Evolutionary conservation across 176 grass and related monocot genomes (phyloP), one percentile per base, ranked within the genome.

Genomic region (Eragrostis nindensis): DNA sequence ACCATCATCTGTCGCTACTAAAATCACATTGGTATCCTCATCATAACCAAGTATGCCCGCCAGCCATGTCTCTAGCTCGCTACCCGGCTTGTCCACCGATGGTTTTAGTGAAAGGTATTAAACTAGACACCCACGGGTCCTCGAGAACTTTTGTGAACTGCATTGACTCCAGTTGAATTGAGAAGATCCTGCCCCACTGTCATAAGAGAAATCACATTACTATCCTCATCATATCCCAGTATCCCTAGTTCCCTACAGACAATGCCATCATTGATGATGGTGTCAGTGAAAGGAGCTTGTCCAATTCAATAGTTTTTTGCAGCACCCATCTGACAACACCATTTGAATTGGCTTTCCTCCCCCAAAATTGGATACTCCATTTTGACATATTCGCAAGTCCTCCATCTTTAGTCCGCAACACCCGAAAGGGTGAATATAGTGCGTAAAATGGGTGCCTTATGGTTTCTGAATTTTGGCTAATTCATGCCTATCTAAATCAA

Each of bases 191-290:
- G 61, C 17, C 44, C 74, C 12, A 62, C 60, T 62, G 36, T 42
- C 10, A 59, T 36, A 25, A 59, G 40, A 59, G 21, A 42, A 62
- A 41, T 62, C 43, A 43, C 40, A 76, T 60, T 46, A 56, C 5
- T 76, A 76, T 76, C 56, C 56, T 76, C 74, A 62, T 76, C 56
- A 62, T 62, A 76, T 9, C 74, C 74, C 39, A 62, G 15, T 62
- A 76, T 62, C 1, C 38, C 22, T 5, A 10, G n/a, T 50, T 79
- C 27, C 7, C 50, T n/a, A n/a, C 50, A 0, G 50, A 15, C 15
- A 19, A 17, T 14, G 45, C 36, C 0, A 8, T 22, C 45, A 47
- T 47, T 11, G 13, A 12, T 24, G 27, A 39, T 3, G 62, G 62
- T 21, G 7, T 66, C 50, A 25, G 6, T 13, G 29, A 3, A 79